Evolutionary conservation across 768 basidiomycete genomes (phyloP).

Genomic region (Suillus sp.): DNA sequence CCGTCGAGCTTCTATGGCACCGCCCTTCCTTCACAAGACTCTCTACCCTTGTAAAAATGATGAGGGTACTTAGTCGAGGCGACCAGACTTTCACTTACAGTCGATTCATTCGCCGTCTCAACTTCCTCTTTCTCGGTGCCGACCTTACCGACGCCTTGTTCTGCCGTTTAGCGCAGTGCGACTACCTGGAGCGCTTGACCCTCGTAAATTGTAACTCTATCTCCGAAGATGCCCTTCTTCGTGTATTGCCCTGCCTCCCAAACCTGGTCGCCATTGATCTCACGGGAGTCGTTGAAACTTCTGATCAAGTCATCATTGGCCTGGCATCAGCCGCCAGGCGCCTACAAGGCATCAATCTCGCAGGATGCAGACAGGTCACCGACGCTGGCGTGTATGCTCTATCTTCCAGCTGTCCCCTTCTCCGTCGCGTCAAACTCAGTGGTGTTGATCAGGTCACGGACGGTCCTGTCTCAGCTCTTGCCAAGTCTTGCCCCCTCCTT

Average conservation of each 20-base stretch:
- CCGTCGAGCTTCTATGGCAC: conserved; percentile 94
- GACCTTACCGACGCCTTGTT: conserved; percentile 78
- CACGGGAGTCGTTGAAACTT: conserved; percentile 66
- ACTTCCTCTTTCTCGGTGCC: conserved; percentile 72
- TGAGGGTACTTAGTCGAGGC: conserved; percentile 61
- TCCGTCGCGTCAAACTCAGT: conserved; percentile 89
- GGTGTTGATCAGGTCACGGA: conserved; percentile 79
- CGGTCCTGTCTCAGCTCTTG: conserved; percentile 70
- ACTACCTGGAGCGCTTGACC: conserved; percentile 85
- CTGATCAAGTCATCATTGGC: conserved; percentile 70
- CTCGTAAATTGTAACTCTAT: conserved; percentile 77
- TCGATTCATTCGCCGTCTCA: conserved; percentile 86
- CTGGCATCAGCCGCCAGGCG: conserved; percentile 71
- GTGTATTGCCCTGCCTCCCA: conserved; percentile 69
- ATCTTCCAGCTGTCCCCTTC: conserved; percentile 69
- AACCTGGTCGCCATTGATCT: conserved; percentile 87
- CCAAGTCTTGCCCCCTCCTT: conserved; percentile 77
- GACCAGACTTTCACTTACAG: conserved; percentile 87
- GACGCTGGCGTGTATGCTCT: conserved; percentile 78
- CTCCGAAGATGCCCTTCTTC: conserved; percentile 60
- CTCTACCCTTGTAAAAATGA: conserved; percentile 76
- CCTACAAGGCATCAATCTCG: conserved; percentile 91
- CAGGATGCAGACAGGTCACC: conserved; percentile 78
- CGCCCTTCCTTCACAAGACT: conserved; percentile 76
- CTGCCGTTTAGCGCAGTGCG: conserved; percentile 68